phyloP scores from a whole-genome alignment of 176 grass and related monocot species.

The Avena eriantha region DNA sequence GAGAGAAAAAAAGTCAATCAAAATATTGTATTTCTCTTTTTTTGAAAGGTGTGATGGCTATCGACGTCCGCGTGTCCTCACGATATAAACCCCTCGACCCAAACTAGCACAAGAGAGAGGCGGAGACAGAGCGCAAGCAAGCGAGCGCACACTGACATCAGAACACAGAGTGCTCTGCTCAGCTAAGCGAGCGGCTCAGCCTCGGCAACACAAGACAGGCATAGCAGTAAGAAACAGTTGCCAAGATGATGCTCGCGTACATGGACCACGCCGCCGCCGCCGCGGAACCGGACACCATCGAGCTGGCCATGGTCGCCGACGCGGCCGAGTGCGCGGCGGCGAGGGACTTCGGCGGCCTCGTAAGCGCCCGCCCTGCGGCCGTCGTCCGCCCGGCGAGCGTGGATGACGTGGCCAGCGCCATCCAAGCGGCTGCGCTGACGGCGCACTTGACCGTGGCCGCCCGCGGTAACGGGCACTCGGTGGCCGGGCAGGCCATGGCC shows the following conservation, averaged over 20 bases:
- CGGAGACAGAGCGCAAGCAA: slow-evolving; percentile 8
- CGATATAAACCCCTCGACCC: slow-evolving; percentile 52
- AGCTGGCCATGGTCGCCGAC: slow-evolving; percentile 17
- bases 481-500: slow-evolving; percentile 72
- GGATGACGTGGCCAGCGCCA: slow-evolving; percentile 63
- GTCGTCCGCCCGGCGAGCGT: slow-evolving; percentile 63
- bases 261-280: slow-evolving; percentile 65
- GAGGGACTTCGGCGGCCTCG: slow-evolving; percentile 76
- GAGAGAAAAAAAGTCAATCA: background rate
- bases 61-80: slow-evolving; percentile 43
- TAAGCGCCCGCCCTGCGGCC: slow-evolving; percentile 47
- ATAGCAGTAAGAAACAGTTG: background rate
- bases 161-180: slow-evolving; percentile 6
- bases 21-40: background rate
- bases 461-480: slow-evolving; percentile 95
- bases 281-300: slow-evolving; percentile 41
- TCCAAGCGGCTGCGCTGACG: slow-evolving; percentile 53
- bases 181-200: slow-evolving; percentile 33
- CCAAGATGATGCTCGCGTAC: slow-evolving; percentile 72
- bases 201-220: background rate
- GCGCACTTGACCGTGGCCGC: slow-evolving; percentile 64
- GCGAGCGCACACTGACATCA: slow-evolving; percentile 36
- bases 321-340: slow-evolving; percentile 51
- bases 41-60: slow-evolving; percentile 30
- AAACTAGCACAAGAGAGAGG: slow-evolving; percentile 14